Percentiles rank a stretch among this genome's conserved stretches.
phyloP scores from a whole-genome alignment of 805 yeast species.

The Crinitomyces ghanaensis region DNA sequence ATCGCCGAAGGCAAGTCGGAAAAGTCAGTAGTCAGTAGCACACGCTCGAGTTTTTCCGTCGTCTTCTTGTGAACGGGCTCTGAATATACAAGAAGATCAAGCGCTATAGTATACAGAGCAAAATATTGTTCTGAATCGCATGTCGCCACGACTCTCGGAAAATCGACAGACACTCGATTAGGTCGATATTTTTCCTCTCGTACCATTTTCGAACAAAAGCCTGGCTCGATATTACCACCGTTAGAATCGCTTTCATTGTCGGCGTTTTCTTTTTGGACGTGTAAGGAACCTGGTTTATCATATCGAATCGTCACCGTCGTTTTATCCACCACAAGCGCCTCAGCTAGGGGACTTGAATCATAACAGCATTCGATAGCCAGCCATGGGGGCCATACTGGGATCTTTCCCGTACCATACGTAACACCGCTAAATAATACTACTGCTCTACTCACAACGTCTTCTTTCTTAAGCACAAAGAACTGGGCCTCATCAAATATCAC shows the following conservation, averaged over 20 bases:
- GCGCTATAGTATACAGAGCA: conserved; percentile 49
- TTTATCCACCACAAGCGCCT: conserved; percentile 48
- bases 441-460: conserved; percentile 32
- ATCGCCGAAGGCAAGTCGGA: conserved; percentile 44
- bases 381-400: conserved; percentile 77
- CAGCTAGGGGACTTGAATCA: conserved; percentile 36
- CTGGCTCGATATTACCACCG: conserved; percentile 9
- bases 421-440: conserved; percentile 35
- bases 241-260: conserved; percentile 6
- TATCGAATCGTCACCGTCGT: conserved; percentile 51
- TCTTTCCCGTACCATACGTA: conserved; percentile 47
- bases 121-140: conserved; percentile 68
- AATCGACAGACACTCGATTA: conserved; percentile 46
- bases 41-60: conserved; percentile 49
- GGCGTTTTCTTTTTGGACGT: conserved; percentile 21
- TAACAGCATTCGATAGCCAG: conserved; percentile 60
- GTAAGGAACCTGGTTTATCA: conserved; percentile 41
- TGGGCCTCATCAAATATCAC: conserved; percentile 58
- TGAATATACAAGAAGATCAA: conserved; percentile 55
- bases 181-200: conserved; percentile 20
- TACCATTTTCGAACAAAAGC: conserved; percentile 11
- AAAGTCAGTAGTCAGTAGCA: conserved; percentile 60
- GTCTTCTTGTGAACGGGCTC: conserved; percentile 57
- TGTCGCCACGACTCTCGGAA: conserved; percentile 56
- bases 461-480: conserved; percentile 52